Evolutionary conservation across 805 yeast genomes (phyloP).

Genomic region (Candida bentonensis): DNA sequence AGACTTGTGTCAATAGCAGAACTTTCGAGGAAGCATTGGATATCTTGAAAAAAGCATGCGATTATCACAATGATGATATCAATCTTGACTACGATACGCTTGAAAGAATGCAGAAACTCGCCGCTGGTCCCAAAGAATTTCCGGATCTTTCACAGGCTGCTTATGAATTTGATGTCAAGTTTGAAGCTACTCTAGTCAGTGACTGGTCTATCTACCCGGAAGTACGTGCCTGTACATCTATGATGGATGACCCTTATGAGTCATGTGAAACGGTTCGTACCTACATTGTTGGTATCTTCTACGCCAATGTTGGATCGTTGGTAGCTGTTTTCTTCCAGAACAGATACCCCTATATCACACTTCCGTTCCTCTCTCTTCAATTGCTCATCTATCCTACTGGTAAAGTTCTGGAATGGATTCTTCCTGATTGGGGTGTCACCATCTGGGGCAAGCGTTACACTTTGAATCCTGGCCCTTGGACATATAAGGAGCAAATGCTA

Average conservation of each 20-base stretch:
- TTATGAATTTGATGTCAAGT: conserved; percentile 20
- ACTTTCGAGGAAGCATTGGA: conserved; percentile 25
- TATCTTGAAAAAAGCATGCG: conserved; percentile 27
- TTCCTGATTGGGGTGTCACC: conserved; percentile 35
- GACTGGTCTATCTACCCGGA: conserved; percentile 45
- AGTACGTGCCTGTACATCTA: conserved; percentile 40
- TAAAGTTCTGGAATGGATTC: conserved; percentile 24
- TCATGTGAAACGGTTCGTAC: conserved; percentile 39
- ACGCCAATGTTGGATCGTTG: conserved; percentile 42
- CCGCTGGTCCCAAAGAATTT: not conserved
- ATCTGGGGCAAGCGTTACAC: conserved; percentile 26
- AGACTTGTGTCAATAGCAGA: conserved; percentile 14
- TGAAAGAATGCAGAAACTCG: conserved; percentile 2
- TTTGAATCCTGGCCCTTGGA: conserved; percentile 52
- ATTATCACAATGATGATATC: conserved; percentile 30
- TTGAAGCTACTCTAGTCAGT: conserved; percentile 29
- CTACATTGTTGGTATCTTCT: conserved; percentile 36
- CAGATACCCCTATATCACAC: conserved; percentile 39
- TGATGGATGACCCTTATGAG: conserved; percentile 33
- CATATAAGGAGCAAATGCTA: conserved; percentile 49
- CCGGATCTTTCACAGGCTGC: not conserved
- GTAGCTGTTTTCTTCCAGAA: conserved; percentile 45
- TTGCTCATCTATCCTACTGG: conserved; percentile 52
- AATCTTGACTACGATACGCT: conserved; percentile 1
- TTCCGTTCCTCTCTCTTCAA: conserved; percentile 41